Base-by-base conservation (phyloP, 163 green algal species). In the Picocystis sp. region DNA sequence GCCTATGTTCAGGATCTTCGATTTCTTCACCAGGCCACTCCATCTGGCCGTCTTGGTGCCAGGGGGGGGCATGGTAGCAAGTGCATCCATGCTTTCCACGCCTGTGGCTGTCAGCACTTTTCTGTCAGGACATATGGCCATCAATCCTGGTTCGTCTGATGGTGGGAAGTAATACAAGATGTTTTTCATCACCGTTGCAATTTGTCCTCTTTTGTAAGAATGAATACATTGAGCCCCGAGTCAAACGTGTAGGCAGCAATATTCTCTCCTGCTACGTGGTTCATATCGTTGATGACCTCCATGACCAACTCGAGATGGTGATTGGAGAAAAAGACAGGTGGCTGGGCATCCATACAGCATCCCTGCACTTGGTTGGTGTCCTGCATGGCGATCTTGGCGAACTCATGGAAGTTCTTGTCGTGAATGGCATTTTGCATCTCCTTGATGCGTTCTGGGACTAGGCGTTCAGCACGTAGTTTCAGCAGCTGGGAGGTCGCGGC, bases 321-420 rank as follows among this genome's bases (percentile, higher is more conserved):
- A 24, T 67, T 70, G 17, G 70, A 42, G 50, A 71, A 70, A 35
- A 70, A 70, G 48, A 70, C 71, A 24, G 62, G 62, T 21, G 62
- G 62, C 15, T 43, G 11, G 1, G 62, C 64, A 50, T 70, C 62
- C 19, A 70, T 60, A n/a, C 62, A 70, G 11, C 42, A 63, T 45
- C 60, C 62, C 24, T 70, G 62, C 33, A 70, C 65, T 33, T 70
- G 62, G 48, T 70, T 70, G 56, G 60, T 70, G 52, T 70, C 62
- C 1, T 60, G 53, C 15, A 60, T 62, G 21, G 60, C 70, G 9
- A 70, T 33, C 1, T 35, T 17, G 0, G 45, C 60, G 51, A 70
- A 70, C 1, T 35, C 10, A 1, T 29, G 11, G 45, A 70, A 70
- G 53, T 71, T 61, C 9, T 52, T 34, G 2, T 19, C 22, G 14